Evolutionary conservation across 768 basidiomycete genomes (phyloP).

Genomic region (Trametes cubensis): DNA sequence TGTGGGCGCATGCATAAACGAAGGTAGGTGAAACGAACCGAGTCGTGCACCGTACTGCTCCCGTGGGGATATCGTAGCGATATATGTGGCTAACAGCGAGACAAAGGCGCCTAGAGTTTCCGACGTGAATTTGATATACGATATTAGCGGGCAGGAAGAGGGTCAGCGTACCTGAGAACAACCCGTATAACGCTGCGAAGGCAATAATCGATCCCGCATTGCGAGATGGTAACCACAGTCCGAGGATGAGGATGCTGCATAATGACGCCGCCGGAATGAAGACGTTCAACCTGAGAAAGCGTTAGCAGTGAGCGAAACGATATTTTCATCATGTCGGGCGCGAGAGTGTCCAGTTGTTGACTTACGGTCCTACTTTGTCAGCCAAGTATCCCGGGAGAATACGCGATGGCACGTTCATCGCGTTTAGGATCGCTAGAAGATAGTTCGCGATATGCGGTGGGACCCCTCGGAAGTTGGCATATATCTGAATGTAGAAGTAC

Average conservation of each 20-base stretch:
- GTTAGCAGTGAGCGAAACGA: neutral
- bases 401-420: conserved; percentile 33
- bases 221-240: conserved; percentile 35
- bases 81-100: conserved; percentile 35
- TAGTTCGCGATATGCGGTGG: conserved; percentile 29
- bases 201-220: conserved; percentile 29
- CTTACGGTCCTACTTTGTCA: conserved; percentile 33
- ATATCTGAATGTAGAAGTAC: conserved; percentile 39
- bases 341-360: neutral
- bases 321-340: no score
- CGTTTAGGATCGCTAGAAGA: conserved; percentile 38
- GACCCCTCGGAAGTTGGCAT: conserved; percentile 32
- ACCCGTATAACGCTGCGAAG: conserved; percentile 36
- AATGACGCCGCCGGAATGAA: conserved; percentile 32
- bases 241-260: conserved; percentile 31
- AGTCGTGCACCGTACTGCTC: conserved; percentile 36
- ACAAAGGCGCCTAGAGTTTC: conserved; percentile 32
- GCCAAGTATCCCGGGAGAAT: conserved; percentile 36
- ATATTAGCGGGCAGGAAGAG: neutral
- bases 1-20: neutral
- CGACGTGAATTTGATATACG: neutral
- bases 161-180: conserved; percentile 33
- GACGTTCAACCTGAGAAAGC: conserved; percentile 32
- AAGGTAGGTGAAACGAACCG: conserved; percentile 26
- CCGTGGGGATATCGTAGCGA: conserved; percentile 35